Evolutionary conservation across 345 rosid genomes (phyloP).

Genomic region (Psidium guajava): DNA sequence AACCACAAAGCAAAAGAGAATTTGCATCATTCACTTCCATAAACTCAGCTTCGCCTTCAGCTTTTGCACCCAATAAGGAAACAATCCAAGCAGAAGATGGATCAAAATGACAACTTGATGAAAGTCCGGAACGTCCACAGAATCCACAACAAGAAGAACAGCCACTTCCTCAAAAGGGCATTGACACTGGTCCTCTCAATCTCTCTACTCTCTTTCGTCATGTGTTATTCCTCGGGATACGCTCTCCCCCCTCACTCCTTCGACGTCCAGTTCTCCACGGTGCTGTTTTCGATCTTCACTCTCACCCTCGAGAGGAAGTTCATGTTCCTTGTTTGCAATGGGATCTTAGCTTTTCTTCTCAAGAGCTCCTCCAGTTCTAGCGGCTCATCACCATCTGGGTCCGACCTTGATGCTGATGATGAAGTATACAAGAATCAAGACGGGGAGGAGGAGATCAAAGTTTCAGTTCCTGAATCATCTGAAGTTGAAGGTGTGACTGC

Average conservation of each 20-base stretch:
- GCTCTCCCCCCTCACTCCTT: conserved; percentile 16
- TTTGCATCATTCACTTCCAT: not conserved
- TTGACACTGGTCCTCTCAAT: conserved; percentile 12
- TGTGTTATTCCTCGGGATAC: conserved; percentile 20
- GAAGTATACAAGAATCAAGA: not conserved
- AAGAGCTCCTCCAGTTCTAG: conserved; percentile 2
- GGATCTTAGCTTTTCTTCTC: conserved; percentile 42
- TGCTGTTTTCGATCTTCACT: conserved; percentile 20
- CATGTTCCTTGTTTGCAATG: conserved; percentile 46
- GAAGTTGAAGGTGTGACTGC: not conserved
- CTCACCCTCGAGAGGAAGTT: conserved; percentile 35
- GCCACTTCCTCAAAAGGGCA: conserved; percentile 5
- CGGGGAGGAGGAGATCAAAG: not conserved
- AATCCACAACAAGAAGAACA: not conserved
- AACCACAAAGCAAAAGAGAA: not conserved
- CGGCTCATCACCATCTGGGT: not conserved
- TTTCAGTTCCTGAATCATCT: not conserved
- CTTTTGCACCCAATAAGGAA: not conserved
- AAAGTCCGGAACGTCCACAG: not conserved
- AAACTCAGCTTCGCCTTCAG: not conserved
- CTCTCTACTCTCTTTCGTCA: conserved; percentile 16
- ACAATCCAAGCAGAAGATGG: not conserved
- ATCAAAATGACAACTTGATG: not conserved
- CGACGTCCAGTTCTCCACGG: conserved; percentile 20
- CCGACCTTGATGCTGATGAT: not conserved